phyloP scores from a whole-genome alignment of 371 early-diverging fungal species.

The Apophysomyces ossiformis region DNA sequence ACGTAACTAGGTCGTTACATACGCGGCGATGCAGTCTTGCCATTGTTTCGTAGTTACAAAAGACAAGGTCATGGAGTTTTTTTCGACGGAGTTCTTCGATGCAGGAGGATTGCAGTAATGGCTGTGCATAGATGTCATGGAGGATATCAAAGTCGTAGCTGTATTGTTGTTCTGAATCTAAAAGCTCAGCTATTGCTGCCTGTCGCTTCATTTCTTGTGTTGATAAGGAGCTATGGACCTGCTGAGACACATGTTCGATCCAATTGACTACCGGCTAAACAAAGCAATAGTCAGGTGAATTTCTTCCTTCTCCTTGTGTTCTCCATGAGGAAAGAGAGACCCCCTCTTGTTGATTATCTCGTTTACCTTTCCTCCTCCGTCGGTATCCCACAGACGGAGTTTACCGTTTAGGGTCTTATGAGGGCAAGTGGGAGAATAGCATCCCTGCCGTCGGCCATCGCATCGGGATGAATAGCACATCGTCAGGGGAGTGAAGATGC shows the following conservation, averaged over 20 bases:
- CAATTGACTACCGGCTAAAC: slow-evolving; percentile 19
- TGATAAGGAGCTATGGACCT: slow-evolving; percentile 20
- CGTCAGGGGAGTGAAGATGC: slow-evolving; percentile 36
- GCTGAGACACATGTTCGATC: slow-evolving; percentile 26
- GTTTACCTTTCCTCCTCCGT: slow-evolving; percentile 9
- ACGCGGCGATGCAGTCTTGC: slow-evolving; percentile 25
- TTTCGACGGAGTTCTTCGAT: slow-evolving; percentile 23
- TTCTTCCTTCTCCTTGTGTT: background rate
- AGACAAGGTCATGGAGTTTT: slow-evolving; percentile 35
- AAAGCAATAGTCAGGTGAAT: slow-evolving; percentile 10
- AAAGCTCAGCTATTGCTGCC: slow-evolving; percentile 40
- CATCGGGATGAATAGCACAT: slow-evolving; percentile 41
- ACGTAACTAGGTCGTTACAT: slow-evolving; percentile 14
- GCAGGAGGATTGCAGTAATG: slow-evolving; percentile 22
- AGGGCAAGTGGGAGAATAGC: slow-evolving; percentile 44
- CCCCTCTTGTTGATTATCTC: background rate
- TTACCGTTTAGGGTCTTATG: slow-evolving; percentile 19
- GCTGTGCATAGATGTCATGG: slow-evolving; percentile 34
- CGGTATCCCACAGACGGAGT: background rate
- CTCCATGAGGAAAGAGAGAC: background rate
- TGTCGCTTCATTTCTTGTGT: slow-evolving; percentile 39
- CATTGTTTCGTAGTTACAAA: slow-evolving; percentile 38
- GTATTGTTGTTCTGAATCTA: slow-evolving; percentile 38
- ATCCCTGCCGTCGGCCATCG: slow-evolving; percentile 18
- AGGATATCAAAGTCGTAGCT: slow-evolving; percentile 34